Conservation (phyloP, 2,329 filamentous ascomycete species). For the Ceratocystis albifundus region DNA sequence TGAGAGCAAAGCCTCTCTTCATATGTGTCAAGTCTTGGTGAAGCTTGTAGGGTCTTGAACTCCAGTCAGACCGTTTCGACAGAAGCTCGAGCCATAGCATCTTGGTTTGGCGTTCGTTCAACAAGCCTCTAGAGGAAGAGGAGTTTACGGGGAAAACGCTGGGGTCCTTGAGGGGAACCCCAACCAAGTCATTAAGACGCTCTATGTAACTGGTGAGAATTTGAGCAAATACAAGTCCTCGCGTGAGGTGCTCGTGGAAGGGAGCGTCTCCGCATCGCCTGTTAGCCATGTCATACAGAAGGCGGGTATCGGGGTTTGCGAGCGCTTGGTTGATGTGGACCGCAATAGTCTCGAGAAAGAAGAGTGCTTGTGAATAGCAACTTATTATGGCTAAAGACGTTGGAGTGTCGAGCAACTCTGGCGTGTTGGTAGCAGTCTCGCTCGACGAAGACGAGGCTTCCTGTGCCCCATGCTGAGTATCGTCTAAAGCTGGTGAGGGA, state of each 20-base stretch:
- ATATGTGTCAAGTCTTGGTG: conserved; percentile 5
- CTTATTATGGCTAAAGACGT: conserved; percentile 29
- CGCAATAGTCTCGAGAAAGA: conserved; percentile 26
- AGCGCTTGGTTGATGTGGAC: conserved; percentile 24
- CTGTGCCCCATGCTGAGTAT: conserved; percentile 3
- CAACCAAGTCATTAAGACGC: conserved; percentile 28
- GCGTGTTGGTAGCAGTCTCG: background rate
- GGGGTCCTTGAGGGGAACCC: conserved; percentile 24
- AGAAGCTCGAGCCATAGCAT: conserved; percentile 20
- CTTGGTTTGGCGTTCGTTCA: conserved; percentile 11
- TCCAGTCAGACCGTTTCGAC: conserved; percentile 15
- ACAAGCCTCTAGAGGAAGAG: conserved; percentile 1
- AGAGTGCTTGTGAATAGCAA: conserved; percentile 28
- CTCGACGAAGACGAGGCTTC: conserved; percentile 8
- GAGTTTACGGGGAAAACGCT: background rate
- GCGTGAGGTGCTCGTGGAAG: conserved; percentile 26
- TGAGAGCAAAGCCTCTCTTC: background rate
- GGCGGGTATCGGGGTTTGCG: conserved; percentile 22
- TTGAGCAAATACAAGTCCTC: conserved; percentile 28
- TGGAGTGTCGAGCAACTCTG: conserved; percentile 25
- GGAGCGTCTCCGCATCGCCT: conserved; percentile 27
- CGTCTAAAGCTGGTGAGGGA: conserved; percentile 4
- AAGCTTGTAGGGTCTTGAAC: conserved; percentile 14
- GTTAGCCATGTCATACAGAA: conserved; percentile 23
- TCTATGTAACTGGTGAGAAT: conserved; percentile 26